phyloP scores from a whole-genome alignment of 2,329 filamentous ascomycete species.

The Hortaea sp. region DNA sequence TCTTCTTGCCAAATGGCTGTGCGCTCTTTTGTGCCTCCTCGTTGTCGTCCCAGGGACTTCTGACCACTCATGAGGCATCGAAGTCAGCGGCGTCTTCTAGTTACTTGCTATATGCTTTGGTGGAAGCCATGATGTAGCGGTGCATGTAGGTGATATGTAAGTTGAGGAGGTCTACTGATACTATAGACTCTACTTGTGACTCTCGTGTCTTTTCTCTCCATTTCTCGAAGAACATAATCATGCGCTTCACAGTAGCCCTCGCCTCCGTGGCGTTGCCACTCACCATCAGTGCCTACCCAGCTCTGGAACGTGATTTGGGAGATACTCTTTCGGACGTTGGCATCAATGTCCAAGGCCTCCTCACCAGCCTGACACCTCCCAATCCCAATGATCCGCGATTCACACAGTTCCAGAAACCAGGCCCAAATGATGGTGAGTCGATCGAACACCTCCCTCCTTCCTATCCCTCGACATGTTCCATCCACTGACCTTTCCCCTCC shows the following conservation, averaged over 20 bases:
- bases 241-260: not conserved
- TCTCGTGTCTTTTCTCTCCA: no score
- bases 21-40: not conserved
- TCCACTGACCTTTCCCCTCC: not conserved
- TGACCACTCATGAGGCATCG: not conserved
- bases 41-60: not conserved
- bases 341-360: slow-evolving; percentile 6
- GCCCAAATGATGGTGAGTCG: slow-evolving; percentile 12
- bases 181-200: no score
- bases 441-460: no score
- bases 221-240: not conserved
- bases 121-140: no score
- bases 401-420: slow-evolving; percentile 17
- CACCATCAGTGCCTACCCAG: not conserved
- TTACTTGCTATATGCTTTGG: not conserved
- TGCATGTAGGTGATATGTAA: no score
- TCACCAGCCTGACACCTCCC: slow-evolving; percentile 15
- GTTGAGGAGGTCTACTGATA: no score
- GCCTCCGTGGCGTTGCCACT: not conserved
- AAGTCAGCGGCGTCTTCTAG: not conserved
- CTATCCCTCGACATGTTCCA: no score
- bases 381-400: slow-evolving; percentile 16
- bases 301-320: not conserved
- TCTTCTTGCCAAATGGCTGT: not conserved
- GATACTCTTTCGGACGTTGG: no score